Evolutionary conservation across 1,139 yeast genomes (phyloP), one percentile per base, ranked within the genome.

Genomic region (Suhomyces bribrorum): DNA sequence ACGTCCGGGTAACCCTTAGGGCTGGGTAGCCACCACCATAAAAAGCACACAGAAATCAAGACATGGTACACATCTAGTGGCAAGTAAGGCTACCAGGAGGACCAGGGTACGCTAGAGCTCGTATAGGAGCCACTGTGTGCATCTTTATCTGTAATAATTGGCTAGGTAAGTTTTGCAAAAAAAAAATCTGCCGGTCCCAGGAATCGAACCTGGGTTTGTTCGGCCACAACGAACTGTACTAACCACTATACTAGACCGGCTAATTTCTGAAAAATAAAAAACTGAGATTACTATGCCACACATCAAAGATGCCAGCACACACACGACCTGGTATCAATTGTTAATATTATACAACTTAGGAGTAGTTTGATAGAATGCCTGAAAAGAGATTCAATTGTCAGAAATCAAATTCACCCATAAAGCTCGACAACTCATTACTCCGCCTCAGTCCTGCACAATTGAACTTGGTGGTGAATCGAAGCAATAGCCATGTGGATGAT

Each of bases 191-290:
- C 69, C 67, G 69, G 63, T 59, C 66, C 69, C 69, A 63, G 69
- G 69, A 64, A 64, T 64, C 70, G 69, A 64, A 66, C 70, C 58
- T 66, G 70, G 70, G 71, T 64, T 57, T 57, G 63, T 56, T 64
- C 69, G 66, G 69, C 70, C 71, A 65, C 70, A 65, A 65, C 66
- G 69, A 64, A 56, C 63, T 62, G 70, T 65, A 65, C 70, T 64
- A 49, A 64, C 70, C 69, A 64, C 70, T 64, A 64, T 64, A 64
- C 69, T 59, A 64, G 66, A 58, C 62, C 68, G 66, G 69, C 69
- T 35, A 11, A 18, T 50, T 41, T 14, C 12, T 34, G 31, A 22
- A 16, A 20, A 20, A 20, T 20, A 7, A 3, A 7, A 7, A 7
- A 7, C 9, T 3, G 23, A 20, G 2, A 9, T 20, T 7, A 7